These are phyloP conservation scores for Phylloporus arenicola DNA, from an alignment of 768 basidiomycete species.

Conservation along the genomic window DNA sequence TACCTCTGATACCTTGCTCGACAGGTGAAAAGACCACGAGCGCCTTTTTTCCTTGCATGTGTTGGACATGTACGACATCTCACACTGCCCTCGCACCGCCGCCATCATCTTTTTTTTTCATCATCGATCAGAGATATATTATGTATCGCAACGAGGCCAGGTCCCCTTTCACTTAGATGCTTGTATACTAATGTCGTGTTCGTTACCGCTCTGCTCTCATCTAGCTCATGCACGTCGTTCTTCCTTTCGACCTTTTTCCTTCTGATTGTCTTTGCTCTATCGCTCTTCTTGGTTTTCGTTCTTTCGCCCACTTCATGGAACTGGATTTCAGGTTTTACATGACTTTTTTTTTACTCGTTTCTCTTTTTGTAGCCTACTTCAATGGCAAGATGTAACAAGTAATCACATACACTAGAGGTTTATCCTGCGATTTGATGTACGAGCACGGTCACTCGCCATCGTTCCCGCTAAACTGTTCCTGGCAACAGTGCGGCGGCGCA, in stretches of 20 bases:
- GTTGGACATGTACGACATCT: conserved; percentile 1
- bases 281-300: not conserved
- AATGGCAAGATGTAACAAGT: not conserved
- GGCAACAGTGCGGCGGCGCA: too few species aligned
- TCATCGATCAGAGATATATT: conserved; percentile 2
- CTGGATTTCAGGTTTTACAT: not conserved
- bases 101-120: not conserved
- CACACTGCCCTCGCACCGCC: not conserved
- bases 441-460: too few species aligned
- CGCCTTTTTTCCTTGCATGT: not conserved
- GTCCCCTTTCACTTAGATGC: not conserved
- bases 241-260: not conserved
- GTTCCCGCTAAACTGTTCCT: too few species aligned
- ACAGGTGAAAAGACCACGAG: conserved; percentile 1
- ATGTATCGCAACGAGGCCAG: not conserved
- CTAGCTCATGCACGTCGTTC: conserved; percentile 1
- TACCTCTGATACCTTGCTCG: conserved; percentile 1
- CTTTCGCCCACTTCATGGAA: not conserved
- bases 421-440: not conserved
- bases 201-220: not conserved
- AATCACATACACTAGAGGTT: not conserved
- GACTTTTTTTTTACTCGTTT: not conserved
- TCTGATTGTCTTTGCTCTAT: not conserved
- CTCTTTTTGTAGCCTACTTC: conserved; percentile 1
- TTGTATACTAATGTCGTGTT: conserved; percentile 11